Evolutionary conservation across 1,284 basidiomycete species (phyloP).

Genomic region (Flammula alnicola): DNA sequence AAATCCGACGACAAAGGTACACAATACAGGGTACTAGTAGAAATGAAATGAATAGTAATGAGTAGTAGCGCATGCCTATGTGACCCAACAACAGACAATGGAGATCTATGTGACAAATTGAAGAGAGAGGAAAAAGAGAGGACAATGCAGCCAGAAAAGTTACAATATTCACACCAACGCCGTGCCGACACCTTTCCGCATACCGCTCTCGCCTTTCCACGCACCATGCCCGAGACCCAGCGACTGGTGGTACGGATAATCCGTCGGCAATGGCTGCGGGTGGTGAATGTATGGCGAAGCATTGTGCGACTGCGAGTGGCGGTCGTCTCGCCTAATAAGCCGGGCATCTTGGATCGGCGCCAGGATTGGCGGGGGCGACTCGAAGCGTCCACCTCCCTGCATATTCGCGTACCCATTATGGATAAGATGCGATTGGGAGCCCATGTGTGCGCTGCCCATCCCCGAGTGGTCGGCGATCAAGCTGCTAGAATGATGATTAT

Average conservation of each 20-base stretch:
- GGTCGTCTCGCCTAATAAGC: conserved; percentile 38
- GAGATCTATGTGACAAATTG: too few relatives aligned
- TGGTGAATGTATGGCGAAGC: conserved; percentile 44
- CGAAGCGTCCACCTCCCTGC: conserved; percentile 31
- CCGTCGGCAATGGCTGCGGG: conserved; percentile 37
- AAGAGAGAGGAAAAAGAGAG: conserved; percentile 10
- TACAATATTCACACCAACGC: conserved; percentile 23
- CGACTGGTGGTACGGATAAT: conserved; percentile 36
- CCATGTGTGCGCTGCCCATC: conserved; percentile 22
- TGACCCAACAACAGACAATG: too few relatives aligned
- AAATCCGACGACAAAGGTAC: too few relatives aligned
- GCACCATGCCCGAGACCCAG: conserved; percentile 37
- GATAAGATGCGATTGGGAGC: conserved; percentile 20
- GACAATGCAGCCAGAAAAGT: conserved; percentile 9
- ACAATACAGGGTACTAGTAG: too few relatives aligned
- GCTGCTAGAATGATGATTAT: conserved; percentile 32
- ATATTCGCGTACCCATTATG: conserved; percentile 37
- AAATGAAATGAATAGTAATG: too few relatives aligned
- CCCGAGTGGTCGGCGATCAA: conserved; percentile 26
- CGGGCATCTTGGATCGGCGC: conserved; percentile 58
- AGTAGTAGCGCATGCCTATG: too few relatives aligned
- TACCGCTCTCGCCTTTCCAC: conserved; percentile 44
- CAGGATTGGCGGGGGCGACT: conserved; percentile 56
- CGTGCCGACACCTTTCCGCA: conserved; percentile 43
- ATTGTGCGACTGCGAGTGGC: conserved; percentile 28